These are phyloP conservation scores for Luffa aegyptiaca DNA, from an alignment of 306 rosid species.

Conservation along the genomic window DNA sequence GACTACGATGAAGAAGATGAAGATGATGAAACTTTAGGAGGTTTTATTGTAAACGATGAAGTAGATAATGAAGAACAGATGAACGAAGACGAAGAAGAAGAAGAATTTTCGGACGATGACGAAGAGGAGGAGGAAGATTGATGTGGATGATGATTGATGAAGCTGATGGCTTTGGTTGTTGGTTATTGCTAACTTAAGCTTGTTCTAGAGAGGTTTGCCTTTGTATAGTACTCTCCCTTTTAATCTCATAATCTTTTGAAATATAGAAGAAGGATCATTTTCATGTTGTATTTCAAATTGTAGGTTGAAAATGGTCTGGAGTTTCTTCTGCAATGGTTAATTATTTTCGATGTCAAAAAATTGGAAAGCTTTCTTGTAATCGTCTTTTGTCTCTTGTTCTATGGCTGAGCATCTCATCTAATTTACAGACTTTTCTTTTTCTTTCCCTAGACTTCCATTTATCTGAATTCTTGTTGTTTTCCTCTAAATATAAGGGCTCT, in stretches of 20 bases:
- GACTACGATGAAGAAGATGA: slow-evolving; percentile 12
- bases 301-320: neutral
- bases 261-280: neutral
- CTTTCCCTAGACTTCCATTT: neutral
- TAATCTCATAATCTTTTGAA: neutral
- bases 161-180: neutral
- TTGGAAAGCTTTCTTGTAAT: neutral
- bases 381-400: neutral
- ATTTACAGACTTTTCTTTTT: neutral
- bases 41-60: slow-evolving; percentile 23
- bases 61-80: slow-evolving; percentile 38
- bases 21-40: slow-evolving; percentile 13
- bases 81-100: slow-evolving; percentile 37
- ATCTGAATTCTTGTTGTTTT: neutral
- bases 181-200: neutral
- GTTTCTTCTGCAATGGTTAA: neutral
- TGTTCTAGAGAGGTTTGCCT: neutral
- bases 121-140: slow-evolving; percentile 19
- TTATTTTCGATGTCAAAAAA: neutral
- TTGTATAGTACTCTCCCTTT: neutral
- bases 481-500: neutral
- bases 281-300: neutral
- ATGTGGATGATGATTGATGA: neutral
- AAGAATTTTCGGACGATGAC: slow-evolving; percentile 23
- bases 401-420: neutral